Conservation (phyloP, 1,284 basidiomycete species). For the Heterobasidion irregulare region DNA sequence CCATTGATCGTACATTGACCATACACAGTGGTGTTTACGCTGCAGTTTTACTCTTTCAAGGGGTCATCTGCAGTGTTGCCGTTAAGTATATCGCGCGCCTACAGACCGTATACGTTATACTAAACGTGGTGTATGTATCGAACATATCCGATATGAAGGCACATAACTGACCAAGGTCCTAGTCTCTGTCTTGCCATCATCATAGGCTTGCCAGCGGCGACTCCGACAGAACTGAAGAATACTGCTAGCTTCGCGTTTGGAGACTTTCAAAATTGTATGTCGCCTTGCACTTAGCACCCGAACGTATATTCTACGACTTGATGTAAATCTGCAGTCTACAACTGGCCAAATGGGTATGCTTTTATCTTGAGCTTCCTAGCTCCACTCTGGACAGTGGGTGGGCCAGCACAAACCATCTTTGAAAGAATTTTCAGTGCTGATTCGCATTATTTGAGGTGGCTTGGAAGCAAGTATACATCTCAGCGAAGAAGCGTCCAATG, state of each 20-base stretch:
- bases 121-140: conserved; percentile 55
- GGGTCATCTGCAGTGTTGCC: conserved; percentile 56
- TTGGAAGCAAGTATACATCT: conserved; percentile 65
- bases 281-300: conserved; percentile 7
- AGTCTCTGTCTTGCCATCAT: conserved; percentile 72
- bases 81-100: conserved; percentile 63
- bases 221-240: conserved; percentile 61
- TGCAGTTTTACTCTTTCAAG: conserved; percentile 49
- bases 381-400: conserved; percentile 74
- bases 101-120: conserved; percentile 61
- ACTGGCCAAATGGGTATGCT: conserved; percentile 66
- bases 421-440: background rate
- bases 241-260: conserved; percentile 58
- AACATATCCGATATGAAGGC: background rate
- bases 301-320: background rate
- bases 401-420: conserved; percentile 29
- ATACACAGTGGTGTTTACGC: conserved; percentile 47
- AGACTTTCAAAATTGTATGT: conserved; percentile 34
- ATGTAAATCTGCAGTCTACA: conserved; percentile 35
- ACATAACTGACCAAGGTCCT: background rate
- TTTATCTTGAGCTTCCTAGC: conserved; percentile 73
- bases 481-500: conserved; percentile 72
- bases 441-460: conserved; percentile 18
- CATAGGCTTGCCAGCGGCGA: conserved; percentile 67
- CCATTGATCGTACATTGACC: background rate